Conservation (phyloP, 768 basidiomycete genomes). For the Tricholoma sp. region DNA sequence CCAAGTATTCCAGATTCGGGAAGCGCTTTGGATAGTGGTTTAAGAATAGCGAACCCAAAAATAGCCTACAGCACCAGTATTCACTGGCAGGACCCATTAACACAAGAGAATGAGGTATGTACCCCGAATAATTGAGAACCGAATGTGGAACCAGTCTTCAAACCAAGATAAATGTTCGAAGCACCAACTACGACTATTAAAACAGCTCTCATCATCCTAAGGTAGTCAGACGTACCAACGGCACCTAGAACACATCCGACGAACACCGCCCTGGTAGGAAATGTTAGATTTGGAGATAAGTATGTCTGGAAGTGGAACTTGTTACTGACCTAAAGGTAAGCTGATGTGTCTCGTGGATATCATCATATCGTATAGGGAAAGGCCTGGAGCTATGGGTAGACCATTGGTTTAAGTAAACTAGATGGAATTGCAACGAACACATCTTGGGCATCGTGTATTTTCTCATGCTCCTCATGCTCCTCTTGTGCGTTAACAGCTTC, state of each 20-base stretch:
- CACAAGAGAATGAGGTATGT: slow-evolving; percentile 14
- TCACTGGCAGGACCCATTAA: neutral
- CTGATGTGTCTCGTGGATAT: slow-evolving; percentile 44
- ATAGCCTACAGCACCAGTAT: slow-evolving; percentile 26
- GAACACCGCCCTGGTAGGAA: slow-evolving; percentile 34
- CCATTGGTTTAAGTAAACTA: neutral
- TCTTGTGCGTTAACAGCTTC: slow-evolving; percentile 4
- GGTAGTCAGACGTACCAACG: slow-evolving; percentile 23
- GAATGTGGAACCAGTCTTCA: slow-evolving; percentile 67
- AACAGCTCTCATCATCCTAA: neutral
- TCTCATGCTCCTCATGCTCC: slow-evolving; percentile 19
- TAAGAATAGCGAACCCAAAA: slow-evolving; percentile 57
- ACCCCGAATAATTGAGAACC: slow-evolving; percentile 59
- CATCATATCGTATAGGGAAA: slow-evolving; percentile 49
- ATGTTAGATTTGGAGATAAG: neutral
- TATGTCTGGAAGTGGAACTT: slow-evolving; percentile 1
- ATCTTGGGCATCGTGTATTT: slow-evolving; percentile 31
- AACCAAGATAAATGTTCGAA: slow-evolving; percentile 61
- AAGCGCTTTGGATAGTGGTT: slow-evolving; percentile 45
- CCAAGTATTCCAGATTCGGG: slow-evolving; percentile 43
- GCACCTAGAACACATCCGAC: slow-evolving; percentile 49
- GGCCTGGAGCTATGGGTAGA: slow-evolving; percentile 32
- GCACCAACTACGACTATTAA: slow-evolving; percentile 35
- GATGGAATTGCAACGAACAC: slow-evolving; percentile 24
- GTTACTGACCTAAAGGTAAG: slow-evolving; percentile 40